Conservation (phyloP, 2,329 filamentous ascomycete species). For the Pezicula carpinea region DNA sequence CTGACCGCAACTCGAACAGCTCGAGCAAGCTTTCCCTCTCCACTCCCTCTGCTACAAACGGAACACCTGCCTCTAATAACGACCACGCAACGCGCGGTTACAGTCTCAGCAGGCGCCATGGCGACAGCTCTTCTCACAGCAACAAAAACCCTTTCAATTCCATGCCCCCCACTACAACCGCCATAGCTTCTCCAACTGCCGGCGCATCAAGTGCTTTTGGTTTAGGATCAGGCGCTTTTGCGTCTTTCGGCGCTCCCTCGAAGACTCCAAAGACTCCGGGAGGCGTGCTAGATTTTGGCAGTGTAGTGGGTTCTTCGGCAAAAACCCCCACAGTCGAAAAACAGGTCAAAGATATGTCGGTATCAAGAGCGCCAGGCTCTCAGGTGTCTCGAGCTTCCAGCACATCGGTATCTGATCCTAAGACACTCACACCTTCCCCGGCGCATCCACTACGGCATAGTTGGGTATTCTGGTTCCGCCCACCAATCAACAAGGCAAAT, state of each 20-base stretch:
- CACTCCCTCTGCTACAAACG: constrained; percentile 51
- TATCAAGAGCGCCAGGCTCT: constrained; percentile 20
- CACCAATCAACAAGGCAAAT: constrained; percentile 93
- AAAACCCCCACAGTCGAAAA: constrained; percentile 60
- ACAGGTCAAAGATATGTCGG: constrained; percentile 47
- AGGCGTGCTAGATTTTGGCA: constrained; percentile 73
- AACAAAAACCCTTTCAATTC: constrained; percentile 74
- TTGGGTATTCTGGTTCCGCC: constrained; percentile 97
- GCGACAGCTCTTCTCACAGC: constrained; percentile 68
- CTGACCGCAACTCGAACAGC: constrained; percentile 20
- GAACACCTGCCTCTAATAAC: constrained; percentile 27
- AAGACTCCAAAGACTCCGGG: constrained; percentile 87
- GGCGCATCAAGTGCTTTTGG: constrained; percentile 86
- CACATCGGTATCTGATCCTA: constrained; percentile 44
- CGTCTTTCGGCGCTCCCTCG: constrained; percentile 74
- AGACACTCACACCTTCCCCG: constrained; percentile 35
- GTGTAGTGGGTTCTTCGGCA: constrained; percentile 41
- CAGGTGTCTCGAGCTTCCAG: constrained; percentile 34
- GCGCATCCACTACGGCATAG: constrained; percentile 69
- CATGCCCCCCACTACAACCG: constrained; percentile 64
- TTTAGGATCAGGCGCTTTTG: constrained; percentile 90
- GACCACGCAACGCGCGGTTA: constrained; percentile 57
- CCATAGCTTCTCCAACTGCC: constrained; percentile 69
- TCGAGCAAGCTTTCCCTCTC: constrained; percentile 83
- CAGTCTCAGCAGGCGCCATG: constrained; percentile 68